These are phyloP conservation scores for Aspergillus glaucus DNA, from an alignment of 2,329 filamentous ascomycete genomes.

Conservation along the genomic window DNA sequence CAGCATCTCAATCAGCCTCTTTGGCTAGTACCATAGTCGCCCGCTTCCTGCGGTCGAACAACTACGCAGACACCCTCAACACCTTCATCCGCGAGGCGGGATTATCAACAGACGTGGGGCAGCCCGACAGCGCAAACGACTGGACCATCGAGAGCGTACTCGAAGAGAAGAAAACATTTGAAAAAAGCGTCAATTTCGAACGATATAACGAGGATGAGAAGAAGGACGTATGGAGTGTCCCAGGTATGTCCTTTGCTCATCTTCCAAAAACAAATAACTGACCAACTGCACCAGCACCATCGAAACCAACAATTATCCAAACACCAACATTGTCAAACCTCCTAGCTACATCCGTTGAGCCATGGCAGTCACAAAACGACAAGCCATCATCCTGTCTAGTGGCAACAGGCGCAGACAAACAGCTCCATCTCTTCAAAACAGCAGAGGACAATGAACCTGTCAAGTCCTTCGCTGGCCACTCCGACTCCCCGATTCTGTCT, in stretches of 20 bases:
- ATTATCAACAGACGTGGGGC: conserved; percentile 46
- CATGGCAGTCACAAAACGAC: conserved; percentile 20
- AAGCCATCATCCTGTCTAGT: conserved; percentile 27
- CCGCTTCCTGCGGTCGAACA: conserved; percentile 38
- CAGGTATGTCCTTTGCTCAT: conserved; percentile 30
- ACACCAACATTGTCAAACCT: conserved; percentile 48
- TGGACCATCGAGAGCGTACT: conserved; percentile 56
- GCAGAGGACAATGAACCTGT: conserved; percentile 12
- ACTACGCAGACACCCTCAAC: conserved; percentile 47
- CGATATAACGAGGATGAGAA: conserved; percentile 45
- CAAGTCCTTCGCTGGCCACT: conserved; percentile 22
- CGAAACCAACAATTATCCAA: conserved; percentile 34
- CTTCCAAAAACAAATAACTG: conserved; percentile 4
- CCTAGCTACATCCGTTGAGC: conserved; percentile 44
- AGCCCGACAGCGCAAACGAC: conserved; percentile 24
- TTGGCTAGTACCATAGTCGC: conserved; percentile 35
- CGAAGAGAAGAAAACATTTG: conserved; percentile 55
- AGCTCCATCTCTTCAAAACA: conserved; percentile 41
- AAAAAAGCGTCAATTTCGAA: conserved; percentile 51
- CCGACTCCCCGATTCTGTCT: conserved; percentile 47
- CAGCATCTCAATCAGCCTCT: conserved; percentile 5
- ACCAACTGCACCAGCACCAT: conserved; percentile 37
- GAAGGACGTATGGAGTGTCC: conserved; percentile 40
- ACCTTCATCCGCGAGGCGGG: conserved; percentile 54
- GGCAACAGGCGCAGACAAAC: conserved; percentile 42